Conservation (phyloP, 208 protist genomes). For the Acanthamoeba lugdunensis region DNA sequence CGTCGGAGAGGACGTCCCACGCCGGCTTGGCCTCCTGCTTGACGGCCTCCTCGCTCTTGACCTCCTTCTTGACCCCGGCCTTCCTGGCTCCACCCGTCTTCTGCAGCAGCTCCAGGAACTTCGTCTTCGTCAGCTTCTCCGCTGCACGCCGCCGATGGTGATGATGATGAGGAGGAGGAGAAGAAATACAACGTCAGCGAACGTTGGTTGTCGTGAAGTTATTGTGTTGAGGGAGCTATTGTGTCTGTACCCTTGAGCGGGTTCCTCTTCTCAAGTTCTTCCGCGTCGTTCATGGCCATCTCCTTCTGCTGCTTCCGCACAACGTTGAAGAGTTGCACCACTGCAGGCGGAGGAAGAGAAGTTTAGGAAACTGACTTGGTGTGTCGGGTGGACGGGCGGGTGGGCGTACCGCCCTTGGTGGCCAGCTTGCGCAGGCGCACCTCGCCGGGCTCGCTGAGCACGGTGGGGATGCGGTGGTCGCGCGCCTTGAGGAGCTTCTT, state of each 20-base stretch:
- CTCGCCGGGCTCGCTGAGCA: constrained; percentile 37
- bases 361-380: neutral
- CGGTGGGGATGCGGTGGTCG: constrained; percentile 24
- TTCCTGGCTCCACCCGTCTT: neutral
- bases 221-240: neutral
- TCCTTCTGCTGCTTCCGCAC: constrained; percentile 58
- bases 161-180: too few relatives aligned
- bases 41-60: constrained; percentile 31
- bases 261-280: constrained; percentile 30
- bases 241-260: neutral
- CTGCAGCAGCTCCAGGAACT: constrained; percentile 74
- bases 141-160: neutral
- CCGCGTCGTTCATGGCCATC: neutral
- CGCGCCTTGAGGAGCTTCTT: constrained; percentile 46
- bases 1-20: constrained; percentile 73
- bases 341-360: neutral
- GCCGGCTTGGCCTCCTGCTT: constrained; percentile 21
- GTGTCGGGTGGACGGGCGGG: neutral
- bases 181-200: neutral
- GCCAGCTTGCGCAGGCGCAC: constrained; percentile 49
- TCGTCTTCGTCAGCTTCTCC: constrained; percentile 55
- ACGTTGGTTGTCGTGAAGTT: too few relatives aligned
- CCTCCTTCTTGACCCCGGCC: neutral
- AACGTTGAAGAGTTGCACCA: constrained; percentile 68
- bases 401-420: constrained; percentile 26